Evolutionary conservation across 225 moss, liverwort and hornwort genomes (phyloP).

Genomic region (Polytrichum commune): DNA sequence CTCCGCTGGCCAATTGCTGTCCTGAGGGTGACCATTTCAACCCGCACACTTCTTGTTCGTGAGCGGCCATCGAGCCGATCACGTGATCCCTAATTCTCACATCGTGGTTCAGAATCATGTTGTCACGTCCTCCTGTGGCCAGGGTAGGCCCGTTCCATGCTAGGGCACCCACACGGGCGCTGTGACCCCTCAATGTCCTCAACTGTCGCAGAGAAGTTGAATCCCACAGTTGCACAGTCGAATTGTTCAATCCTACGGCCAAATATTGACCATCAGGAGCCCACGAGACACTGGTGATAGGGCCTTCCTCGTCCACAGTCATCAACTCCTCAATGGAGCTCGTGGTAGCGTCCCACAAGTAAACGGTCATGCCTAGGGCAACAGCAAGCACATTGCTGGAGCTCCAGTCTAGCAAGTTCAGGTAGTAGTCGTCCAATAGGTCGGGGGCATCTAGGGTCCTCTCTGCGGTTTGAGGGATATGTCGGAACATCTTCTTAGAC

Average conservation of each 20-base stretch:
- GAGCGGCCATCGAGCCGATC: constrained; percentile 14
- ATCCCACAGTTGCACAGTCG: constrained; percentile 56
- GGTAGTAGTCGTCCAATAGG: constrained; percentile 62
- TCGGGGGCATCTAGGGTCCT: constrained; percentile 66
- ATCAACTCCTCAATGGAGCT: constrained; percentile 57
- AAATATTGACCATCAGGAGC: constrained; percentile 60
- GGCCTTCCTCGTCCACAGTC: constrained; percentile 50
- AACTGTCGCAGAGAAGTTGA: constrained; percentile 47
- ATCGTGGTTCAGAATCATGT: constrained; percentile 57
- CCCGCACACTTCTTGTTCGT: constrained; percentile 66
- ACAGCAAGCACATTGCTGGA: constrained; percentile 69
- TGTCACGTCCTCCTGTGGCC: constrained; percentile 61
- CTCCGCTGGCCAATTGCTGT: constrained; percentile 71
- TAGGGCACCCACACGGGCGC: constrained; percentile 54
- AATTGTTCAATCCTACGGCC: constrained; percentile 53
- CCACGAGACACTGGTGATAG: constrained; percentile 60
- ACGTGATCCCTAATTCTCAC: constrained; percentile 48
- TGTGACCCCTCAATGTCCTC: constrained; percentile 52
- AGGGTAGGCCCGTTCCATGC: constrained; percentile 66
- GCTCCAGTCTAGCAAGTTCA: constrained; percentile 74
- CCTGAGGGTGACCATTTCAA: constrained; percentile 66
- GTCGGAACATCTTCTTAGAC: constrained; percentile 8
- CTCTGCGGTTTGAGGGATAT: constrained; percentile 26
- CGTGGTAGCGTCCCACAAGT: constrained; percentile 56
- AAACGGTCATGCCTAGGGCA: constrained; percentile 60